Conservation (phyloP, 2,329 filamentous ascomycete genomes). For the Emergomyces pasteurianus region DNA sequence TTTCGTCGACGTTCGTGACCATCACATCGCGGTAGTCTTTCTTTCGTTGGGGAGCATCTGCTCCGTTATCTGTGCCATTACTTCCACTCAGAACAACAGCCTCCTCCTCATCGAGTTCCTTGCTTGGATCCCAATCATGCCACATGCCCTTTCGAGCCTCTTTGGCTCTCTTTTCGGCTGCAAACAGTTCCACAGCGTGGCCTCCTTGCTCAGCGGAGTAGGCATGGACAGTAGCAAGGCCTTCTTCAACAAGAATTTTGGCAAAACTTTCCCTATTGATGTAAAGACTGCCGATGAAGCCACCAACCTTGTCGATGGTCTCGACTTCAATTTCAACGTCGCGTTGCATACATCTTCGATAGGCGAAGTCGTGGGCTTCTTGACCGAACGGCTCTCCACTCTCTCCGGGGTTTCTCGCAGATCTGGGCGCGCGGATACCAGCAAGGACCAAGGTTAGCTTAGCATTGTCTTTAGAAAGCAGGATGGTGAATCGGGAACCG, state of each 20-base stretch:
- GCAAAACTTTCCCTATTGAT: slow-evolving; percentile 93
- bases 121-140: slow-evolving; percentile 86
- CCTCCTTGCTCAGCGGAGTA: slow-evolving; percentile 95
- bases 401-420: slow-evolving; percentile 67
- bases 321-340: slow-evolving; percentile 94
- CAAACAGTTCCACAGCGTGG: slow-evolving; percentile 74
- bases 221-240: slow-evolving; percentile 78
- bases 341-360: slow-evolving; percentile 77
- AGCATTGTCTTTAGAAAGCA: slow-evolving; percentile 83
- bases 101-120: slow-evolving; percentile 56
- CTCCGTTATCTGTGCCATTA: slow-evolving; percentile 42
- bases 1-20: slow-evolving; percentile 77
- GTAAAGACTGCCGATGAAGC: slow-evolving; percentile 91
- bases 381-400: slow-evolving; percentile 87
- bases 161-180: slow-evolving; percentile 81
- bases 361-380: slow-evolving; percentile 86
- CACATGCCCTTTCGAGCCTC: slow-evolving; percentile 78
- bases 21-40: slow-evolving; percentile 92
- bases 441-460: slow-evolving; percentile 93
- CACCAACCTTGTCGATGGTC: slow-evolving; percentile 89
- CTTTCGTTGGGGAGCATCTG: slow-evolving; percentile 48
- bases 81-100: slow-evolving; percentile 36
- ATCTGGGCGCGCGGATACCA: slow-evolving; percentile 80
- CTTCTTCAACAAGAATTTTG: slow-evolving; percentile 86
- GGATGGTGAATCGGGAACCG: slow-evolving; percentile 83